Evolutionary conservation across 495 filamentous ascomycete genomes (phyloP), one percentile per base, ranked within the genome.

Genomic region (Penicillium diatomitis): DNA sequence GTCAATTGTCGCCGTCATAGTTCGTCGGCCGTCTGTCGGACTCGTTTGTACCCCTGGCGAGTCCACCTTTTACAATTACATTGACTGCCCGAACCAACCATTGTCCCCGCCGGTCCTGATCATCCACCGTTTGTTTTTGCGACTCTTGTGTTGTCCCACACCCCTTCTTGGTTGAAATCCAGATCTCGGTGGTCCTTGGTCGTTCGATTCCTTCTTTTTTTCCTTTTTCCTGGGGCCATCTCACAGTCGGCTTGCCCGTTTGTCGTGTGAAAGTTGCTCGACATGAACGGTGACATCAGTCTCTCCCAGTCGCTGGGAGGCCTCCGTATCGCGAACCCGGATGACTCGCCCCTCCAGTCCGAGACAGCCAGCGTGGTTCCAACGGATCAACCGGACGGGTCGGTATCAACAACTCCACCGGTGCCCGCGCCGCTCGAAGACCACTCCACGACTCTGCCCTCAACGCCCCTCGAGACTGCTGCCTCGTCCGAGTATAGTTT

Each of bases 291-390:
- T 61, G 91, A 96, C 68, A 69, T 96, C 55, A 96, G 87, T 65
- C 80, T 98, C 44, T 94, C 92, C 47, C 86, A 89, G 68, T 86
- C 88, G 50, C 76, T 99, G 54, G 94, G 94, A 46, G 94, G 94
- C 55, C 74, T 99, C 65, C 86, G 92, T 56, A 97, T 97, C 61
- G 94, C 94, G 52, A 99, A 99, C 65, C 92, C 94, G 38, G 91
- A 96, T 73, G 82, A 92, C 66, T 77, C 79, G 41, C 82, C 85
- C 32, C 73, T 85, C 37, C 69, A 74, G 38, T 69, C 80, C n/a
- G 69, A 69, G 51, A 72, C 79, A 47, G 60, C 69, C 43, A 56
- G 58, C 58, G 53, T 53, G 51, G 55, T 48, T 46, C 52, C 57
- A 55, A 49, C 56, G 51, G 60, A 58, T 44, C 56, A 47, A 36